Evolutionary conservation across 495 filamentous ascomycete genomes (phyloP), one percentile per base, ranked within the genome.

Genomic region (Penicillium dipodomyicola): DNA sequence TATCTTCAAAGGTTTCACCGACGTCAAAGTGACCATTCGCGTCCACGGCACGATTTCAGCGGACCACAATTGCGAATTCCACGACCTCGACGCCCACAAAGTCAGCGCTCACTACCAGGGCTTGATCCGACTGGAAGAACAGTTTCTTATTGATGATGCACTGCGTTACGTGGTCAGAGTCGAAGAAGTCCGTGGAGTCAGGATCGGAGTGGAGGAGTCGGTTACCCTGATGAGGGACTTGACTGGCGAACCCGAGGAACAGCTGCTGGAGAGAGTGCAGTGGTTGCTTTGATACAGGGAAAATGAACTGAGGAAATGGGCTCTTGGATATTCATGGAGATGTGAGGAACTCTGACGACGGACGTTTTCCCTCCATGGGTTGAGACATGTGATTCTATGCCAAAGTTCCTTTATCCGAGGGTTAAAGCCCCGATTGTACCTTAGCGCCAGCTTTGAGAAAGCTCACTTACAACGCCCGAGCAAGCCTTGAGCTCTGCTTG

Each of bases 131-230:
- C 33, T 29, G 11, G 49, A 52, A n/a, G 22, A 52, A 1, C 23
- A 52, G 22, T 37, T 50, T 29, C 42, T 53, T 42, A 45, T 56
- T 37, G 57, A 45, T 8, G 58, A 48, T 5, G 27, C 35, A 4
- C 46, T 40, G 0, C 39, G 35, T 14, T 25, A 44, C 37, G n/a
- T 48, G 29, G 30, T 19, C 4, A 48, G 14, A 19, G 15, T 48
- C n/a, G 8, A 19, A n/a, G 45, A 32, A 12, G 5, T 30, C 27
- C 14, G 17, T 9, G n/a, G 12, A 19, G 17, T 32, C 17, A 48
- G 45, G 29, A 29, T 48, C 12, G 17, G 27, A 15, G 27, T 48
- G 17, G 45, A 32, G 17, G 30, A 32, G 14, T 20, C 27, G 1
- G 15, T 48, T 9, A n/a, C 2, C 10, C 8, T 48, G 45, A 48